Evolutionary conservation across 176 grass and related monocot genomes (phyloP), one percentile per base, ranked within the genome.

Genomic region (Musa beccarii): DNA sequence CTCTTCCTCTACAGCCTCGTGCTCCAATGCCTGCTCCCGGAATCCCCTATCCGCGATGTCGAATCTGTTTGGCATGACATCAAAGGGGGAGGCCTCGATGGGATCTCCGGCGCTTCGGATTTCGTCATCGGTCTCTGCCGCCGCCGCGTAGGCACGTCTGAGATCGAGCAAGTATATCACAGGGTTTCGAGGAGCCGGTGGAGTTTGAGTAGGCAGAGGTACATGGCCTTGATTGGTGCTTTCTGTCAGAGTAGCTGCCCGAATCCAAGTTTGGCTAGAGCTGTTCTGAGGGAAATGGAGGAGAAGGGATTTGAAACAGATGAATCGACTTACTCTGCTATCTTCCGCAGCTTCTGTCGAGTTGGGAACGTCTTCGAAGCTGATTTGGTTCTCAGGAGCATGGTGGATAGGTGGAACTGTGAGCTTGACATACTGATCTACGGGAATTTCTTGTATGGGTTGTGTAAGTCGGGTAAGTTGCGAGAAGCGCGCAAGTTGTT

Each of bases 251-350:
- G 25, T 55, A 12, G 64, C 12, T 68, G 53, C 52, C 64, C 64
- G 15, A 68, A 78, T 78, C 76, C 52, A 17, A 20, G 63, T 68
- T 68, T 78, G 52, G 76, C 63, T 5, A 26, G 50, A 12, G 12
- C 54, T 9, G 63, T 78, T 29, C 17, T 78, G 52, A 78, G 76
- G 76, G 64, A 78, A 23, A 69, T 69, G 63, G 76, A 78, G 64
- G 76, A 78, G 64, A 78, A 78, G 49, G 63, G 76, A n/a, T 78
- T 69, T 51, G 76, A 78, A 55, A 51, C 76, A 14, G 76, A 78
- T 68, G 64, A 78, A 52, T 43, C 69, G 49, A 69, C 64, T 6
- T 78, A 78, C 63, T 68, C 57, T 56, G 24, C 64, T 54, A 21
- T 78, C 50, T 78, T 78, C 63, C 76, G 23, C 24, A 54, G 51